A percentile compares a stretch with the other conserved stretches of the same genome.
phyloP scores from a whole-genome alignment of 106 monocot species.

The Vanilla planifolia region DNA sequence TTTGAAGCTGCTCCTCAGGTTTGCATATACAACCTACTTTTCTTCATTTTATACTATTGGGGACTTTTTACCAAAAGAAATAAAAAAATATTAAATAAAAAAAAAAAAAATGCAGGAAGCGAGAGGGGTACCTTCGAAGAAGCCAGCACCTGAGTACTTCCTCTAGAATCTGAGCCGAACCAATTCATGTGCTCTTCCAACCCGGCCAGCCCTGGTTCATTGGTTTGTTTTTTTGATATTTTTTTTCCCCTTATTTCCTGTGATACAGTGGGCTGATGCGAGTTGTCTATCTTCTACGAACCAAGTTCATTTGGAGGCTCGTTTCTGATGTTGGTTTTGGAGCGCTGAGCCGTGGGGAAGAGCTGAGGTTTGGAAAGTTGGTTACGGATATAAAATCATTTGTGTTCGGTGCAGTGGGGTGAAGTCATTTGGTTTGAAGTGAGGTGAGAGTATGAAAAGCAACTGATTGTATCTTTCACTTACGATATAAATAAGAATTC shows the following conservation, averaged over 20 bases:
- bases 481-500: too few relatives aligned
- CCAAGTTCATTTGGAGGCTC: not conserved
- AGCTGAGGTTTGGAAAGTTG: not conserved
- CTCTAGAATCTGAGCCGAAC: conserved; percentile 28
- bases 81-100: too few relatives aligned
- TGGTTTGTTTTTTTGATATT: too few relatives aligned
- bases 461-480: too few relatives aligned
- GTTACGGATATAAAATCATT: not conserved
- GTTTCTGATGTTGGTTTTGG: not conserved
- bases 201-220: not conserved
- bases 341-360: not conserved
- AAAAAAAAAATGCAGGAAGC: conserved; percentile 80
- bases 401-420: not conserved
- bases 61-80: too few relatives aligned
- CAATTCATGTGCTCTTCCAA: not conserved
- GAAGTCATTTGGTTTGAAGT: conserved; percentile 1
- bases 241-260: too few relatives aligned
- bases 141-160: conserved; percentile 94
- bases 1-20: conserved; percentile 96
- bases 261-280: not conserved
- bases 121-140: conserved; percentile 86
- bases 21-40: conserved; percentile 6
- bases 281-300: not conserved
- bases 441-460: too few relatives aligned
- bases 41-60: not conserved